Evolutionary conservation across 768 basidiomycete genomes (phyloP).

Genomic region (Lactarius psammicola): DNA sequence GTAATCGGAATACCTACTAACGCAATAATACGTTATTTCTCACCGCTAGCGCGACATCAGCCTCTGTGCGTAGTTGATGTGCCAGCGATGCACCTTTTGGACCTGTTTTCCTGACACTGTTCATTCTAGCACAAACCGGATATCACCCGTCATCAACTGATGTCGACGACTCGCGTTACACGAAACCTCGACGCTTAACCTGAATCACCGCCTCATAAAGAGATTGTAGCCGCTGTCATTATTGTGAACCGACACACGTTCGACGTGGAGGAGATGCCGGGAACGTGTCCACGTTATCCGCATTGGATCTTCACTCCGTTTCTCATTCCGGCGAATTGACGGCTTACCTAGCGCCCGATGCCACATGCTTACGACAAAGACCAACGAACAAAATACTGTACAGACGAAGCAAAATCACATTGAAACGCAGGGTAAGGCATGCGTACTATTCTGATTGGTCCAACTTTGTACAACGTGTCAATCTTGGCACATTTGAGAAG

Average conservation of each 20-base stretch:
- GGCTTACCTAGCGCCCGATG: neutral
- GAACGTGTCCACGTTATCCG: conserved; percentile 5
- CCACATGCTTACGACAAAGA: neutral
- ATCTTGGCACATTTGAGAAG: neutral
- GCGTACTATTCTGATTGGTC: neutral
- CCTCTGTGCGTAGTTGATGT: neutral
- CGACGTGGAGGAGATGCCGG: neutral
- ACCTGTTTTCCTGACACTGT: neutral
- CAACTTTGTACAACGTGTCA: neutral
- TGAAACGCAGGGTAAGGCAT: neutral
- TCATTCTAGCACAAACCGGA: neutral
- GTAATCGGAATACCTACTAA: neutral
- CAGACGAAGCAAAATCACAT: neutral
- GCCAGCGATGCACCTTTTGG: conserved; percentile 15
- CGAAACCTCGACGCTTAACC: neutral
- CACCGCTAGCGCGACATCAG: neutral
- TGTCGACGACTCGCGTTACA: neutral
- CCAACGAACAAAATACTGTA: neutral
- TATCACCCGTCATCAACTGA: conserved; percentile 14
- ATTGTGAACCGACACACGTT: conserved; percentile 14
- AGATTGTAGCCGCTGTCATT: neutral
- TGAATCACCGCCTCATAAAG: neutral
- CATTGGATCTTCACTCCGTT: neutral
- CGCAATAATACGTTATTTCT: conserved; percentile 7
- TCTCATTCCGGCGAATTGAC: neutral